phyloP scores from a whole-genome alignment of 768 basidiomycete species.

The Tylopilus sp. region DNA sequence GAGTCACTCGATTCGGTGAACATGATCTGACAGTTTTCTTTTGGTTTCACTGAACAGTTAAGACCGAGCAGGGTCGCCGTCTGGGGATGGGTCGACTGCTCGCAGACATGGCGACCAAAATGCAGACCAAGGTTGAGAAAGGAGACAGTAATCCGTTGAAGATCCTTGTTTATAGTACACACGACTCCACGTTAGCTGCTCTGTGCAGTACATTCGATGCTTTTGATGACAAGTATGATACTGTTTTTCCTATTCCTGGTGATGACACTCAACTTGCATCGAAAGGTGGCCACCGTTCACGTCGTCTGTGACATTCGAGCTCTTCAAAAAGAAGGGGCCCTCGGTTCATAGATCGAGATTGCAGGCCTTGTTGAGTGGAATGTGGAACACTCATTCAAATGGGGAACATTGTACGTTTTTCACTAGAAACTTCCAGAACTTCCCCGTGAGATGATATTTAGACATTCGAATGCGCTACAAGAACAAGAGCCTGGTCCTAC shows the following conservation, averaged over 20 bases:
- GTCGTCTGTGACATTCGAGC: constrained; percentile 69
- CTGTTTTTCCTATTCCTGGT: not conserved
- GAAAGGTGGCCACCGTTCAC: constrained; percentile 71
- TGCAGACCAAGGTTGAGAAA: constrained; percentile 53
- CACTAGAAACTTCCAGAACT: not conserved
- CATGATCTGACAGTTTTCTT: constrained; percentile 2
- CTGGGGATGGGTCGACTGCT: constrained; percentile 78
- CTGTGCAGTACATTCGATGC: constrained; percentile 64
- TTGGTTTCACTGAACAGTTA: constrained; percentile 43
- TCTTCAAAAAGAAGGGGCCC: constrained; percentile 47
- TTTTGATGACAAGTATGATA: constrained; percentile 60
- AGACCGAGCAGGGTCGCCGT: constrained; percentile 68
- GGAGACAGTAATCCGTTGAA: constrained; percentile 50
- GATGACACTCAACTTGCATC: constrained; percentile 17
- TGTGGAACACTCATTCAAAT: constrained; percentile 29
- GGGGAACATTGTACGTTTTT: constrained; percentile 44
- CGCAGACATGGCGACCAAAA: constrained; percentile 56
- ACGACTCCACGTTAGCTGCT: constrained; percentile 69
- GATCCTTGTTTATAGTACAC: constrained; percentile 66
- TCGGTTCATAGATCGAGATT: constrained; percentile 14
- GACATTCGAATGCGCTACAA: constrained; percentile 77
- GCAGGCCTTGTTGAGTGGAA: constrained; percentile 43
- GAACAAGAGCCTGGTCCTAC: constrained; percentile 60
- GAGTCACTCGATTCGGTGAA: not conserved
- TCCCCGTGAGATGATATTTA: constrained; percentile 20